Evolutionary conservation across 352 stramenopile genomes (phyloP), one percentile per base, ranked within the genome.

Genomic region (Globisporangium splendens): DNA sequence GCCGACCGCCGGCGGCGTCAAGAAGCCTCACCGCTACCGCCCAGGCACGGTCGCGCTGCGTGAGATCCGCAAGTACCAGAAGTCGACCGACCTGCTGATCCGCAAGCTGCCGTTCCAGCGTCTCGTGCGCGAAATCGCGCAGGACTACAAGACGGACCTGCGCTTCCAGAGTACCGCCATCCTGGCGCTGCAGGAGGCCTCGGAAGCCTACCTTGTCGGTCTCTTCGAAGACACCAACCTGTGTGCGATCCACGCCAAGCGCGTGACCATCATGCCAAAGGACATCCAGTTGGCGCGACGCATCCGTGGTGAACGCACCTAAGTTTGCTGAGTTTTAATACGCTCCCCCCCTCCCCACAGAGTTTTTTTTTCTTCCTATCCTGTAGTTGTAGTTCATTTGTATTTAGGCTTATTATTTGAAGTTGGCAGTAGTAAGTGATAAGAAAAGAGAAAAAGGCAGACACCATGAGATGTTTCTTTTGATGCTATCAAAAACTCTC

Each of bases 11-110:
- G 93, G 93, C 53, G 91, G 91, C 56, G 90, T 98, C 18, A 98
- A 98, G 89, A 91, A 91, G 75, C 81, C 75, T 46, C 72, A 85
- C 63, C 77, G 84, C 51, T 91, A 89, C 76, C 78, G 78, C 56
- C 83, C 83, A 4, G 90, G 90, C 41, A 86, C 93, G 72, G 66
- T 79, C 52, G 95, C 95, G 15, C 75, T 99, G 21, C 84, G 88
- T 59, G 96, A 99, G 81, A 99, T 99, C 69, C 83, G 96, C 62
- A 84, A 91, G 65, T 99, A 98, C 77, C 97, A 99, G 77, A 89
- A 87, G 57, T 96, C 79, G 43, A 99, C 96, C 12, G 95, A 98
- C 62, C 77, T 99, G 61, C 72, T 99, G 42, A 81, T 99, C 60
- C 91, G 96, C 54, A 96, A 97, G 72, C 77, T 99, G 53, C 96